These are phyloP conservation scores for Tieghemiomyces parasiticus DNA, from an alignment of 192 early-diverging fungal species.

Conservation along the genomic window DNA sequence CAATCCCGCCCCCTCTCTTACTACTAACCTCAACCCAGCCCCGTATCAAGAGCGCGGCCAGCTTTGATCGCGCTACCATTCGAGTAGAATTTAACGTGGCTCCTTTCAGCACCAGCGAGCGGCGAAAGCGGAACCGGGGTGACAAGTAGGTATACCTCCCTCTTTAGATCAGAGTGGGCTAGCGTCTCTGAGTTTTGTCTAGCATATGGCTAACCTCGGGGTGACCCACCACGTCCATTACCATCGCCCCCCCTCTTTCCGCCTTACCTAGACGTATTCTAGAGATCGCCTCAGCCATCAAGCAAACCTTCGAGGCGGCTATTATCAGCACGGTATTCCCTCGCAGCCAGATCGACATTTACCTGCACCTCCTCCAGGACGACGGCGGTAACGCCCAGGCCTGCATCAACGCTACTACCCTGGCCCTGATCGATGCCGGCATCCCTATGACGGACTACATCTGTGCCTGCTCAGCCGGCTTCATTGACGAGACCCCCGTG, in stretches of 20 bases:
- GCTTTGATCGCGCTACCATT: slow-evolving; percentile 63
- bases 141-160: slow-evolving; percentile 79
- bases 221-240: not conserved
- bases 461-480: slow-evolving; percentile 78
- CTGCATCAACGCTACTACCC: slow-evolving; percentile 69
- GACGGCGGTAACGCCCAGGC: slow-evolving; percentile 76
- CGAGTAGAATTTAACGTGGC: slow-evolving; percentile 87
- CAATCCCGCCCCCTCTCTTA: too few species aligned
- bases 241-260: not conserved
- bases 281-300: slow-evolving; percentile 71
- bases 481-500: slow-evolving; percentile 51
- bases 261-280: slow-evolving; percentile 44
- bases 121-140: slow-evolving; percentile 62
- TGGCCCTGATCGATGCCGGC: slow-evolving; percentile 71
- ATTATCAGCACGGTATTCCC: slow-evolving; percentile 59
- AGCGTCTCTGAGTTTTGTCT: not conserved
- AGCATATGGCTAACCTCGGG: not conserved
- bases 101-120: slow-evolving; percentile 79
- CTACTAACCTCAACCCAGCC: too few species aligned
- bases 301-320: slow-evolving; percentile 85
- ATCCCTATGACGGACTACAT: slow-evolving; percentile 73
- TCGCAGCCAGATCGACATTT: slow-evolving; percentile 85
- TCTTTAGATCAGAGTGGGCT: too few species aligned
- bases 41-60: too few species aligned
- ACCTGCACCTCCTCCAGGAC: slow-evolving; percentile 81